phyloP scores from a whole-genome alignment of 768 basidiomycete genomes.

The Sarcodon aspratus region DNA sequence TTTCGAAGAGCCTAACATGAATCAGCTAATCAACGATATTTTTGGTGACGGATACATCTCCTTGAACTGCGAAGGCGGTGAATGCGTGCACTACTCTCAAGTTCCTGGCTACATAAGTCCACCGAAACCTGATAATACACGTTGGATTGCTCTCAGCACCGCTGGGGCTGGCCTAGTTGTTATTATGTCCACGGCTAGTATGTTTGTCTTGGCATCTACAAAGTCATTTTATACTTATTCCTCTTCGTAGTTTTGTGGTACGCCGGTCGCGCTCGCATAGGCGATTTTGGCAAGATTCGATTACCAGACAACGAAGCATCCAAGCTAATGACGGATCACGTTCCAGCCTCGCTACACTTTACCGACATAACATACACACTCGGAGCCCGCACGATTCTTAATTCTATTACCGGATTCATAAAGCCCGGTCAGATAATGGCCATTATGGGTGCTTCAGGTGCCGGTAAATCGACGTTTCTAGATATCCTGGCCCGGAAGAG shows the following conservation, averaged over 20 bases:
- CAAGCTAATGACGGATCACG: constrained; percentile 87
- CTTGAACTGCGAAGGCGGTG: constrained; percentile 77
- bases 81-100: constrained; percentile 88
- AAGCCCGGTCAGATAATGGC: constrained; percentile 88
- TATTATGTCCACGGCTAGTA: constrained; percentile 52
- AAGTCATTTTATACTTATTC: background rate
- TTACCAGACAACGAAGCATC: constrained; percentile 75
- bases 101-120: constrained; percentile 87
- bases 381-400: constrained; percentile 56
- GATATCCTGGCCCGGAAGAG: constrained; percentile 90
- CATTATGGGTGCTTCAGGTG: constrained; percentile 95
- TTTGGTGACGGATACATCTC: constrained; percentile 91
- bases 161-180: constrained; percentile 72
- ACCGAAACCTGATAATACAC: constrained; percentile 70
- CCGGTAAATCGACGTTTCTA: constrained; percentile 92
- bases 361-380: constrained; percentile 73
- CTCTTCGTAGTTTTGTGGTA: constrained; percentile 71
- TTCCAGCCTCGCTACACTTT: constrained; percentile 92
- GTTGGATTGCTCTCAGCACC: constrained; percentile 77
- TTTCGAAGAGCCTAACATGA: constrained; percentile 97
- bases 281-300: constrained; percentile 61
- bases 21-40: constrained; percentile 83
- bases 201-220: constrained; percentile 4
- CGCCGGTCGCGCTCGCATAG: constrained; percentile 60
- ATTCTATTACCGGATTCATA: constrained; percentile 70